Conservation (phyloP, 1,139 yeast species). For the Citeromyces hawaiiensis region DNA sequence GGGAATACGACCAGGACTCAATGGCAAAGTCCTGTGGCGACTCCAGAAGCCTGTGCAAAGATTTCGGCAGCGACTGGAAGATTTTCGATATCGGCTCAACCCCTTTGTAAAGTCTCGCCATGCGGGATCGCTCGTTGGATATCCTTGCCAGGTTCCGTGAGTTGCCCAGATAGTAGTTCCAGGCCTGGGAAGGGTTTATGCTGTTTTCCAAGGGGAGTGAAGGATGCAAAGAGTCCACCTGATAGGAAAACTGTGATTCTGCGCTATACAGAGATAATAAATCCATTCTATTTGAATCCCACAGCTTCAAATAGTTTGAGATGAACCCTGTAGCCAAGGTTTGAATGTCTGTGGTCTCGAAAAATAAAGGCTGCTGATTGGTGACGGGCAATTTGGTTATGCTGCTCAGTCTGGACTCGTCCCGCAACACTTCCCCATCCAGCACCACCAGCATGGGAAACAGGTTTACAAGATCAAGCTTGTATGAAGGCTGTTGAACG, state of each 20-base stretch:
- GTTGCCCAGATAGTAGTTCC: conserved; percentile 51
- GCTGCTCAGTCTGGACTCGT: conserved; percentile 43
- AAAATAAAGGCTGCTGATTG: conserved; percentile 44
- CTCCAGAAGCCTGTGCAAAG: conserved; percentile 56
- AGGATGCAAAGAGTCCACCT: conserved; percentile 34
- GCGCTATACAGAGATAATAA: conserved; percentile 63
- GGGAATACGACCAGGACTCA: conserved; percentile 65
- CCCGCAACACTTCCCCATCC: conserved; percentile 69
- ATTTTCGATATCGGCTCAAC: conserved; percentile 46
- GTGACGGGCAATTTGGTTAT: conserved; percentile 39
- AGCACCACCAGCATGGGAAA: conserved; percentile 73
- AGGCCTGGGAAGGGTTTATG: conserved; percentile 24
- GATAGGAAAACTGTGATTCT: conserved; percentile 75
- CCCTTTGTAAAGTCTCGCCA: conserved; percentile 55
- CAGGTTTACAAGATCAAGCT: conserved; percentile 47
- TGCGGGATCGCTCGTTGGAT: conserved; percentile 42
- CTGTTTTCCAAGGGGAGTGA: conserved; percentile 11
- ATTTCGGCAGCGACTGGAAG: conserved; percentile 58
- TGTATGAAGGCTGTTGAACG: conserved; percentile 24
- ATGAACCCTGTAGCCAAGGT: conserved; percentile 63
- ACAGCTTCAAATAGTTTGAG: conserved; percentile 57
- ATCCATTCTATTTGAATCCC: conserved; percentile 72
- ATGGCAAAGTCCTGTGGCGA: conserved; percentile 59
- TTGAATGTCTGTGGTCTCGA: conserved; percentile 68
- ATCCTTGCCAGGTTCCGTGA: conserved; percentile 71